phyloP scores from a whole-genome alignment of 2,329 filamentous ascomycete species.

The Mycocentrospora acerina region DNA sequence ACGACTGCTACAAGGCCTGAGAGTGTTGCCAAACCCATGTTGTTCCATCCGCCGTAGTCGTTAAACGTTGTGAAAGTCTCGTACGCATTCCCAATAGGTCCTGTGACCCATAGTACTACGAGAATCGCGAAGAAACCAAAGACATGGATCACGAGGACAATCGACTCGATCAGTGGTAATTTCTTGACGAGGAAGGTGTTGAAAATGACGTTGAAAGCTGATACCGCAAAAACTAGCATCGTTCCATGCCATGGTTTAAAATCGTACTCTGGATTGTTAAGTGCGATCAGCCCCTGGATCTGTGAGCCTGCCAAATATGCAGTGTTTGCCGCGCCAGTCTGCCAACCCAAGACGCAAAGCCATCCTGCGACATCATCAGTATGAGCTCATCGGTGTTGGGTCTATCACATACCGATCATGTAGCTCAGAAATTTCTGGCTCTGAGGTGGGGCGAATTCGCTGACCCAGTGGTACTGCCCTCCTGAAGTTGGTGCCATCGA shows the following conservation, averaged over 20 bases:
- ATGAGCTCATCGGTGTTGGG: no score
- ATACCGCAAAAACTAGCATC: conserved; percentile 38
- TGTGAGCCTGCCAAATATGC: conserved; percentile 22
- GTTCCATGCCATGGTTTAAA: conserved; percentile 50
- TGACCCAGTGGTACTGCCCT: conserved; percentile 20
- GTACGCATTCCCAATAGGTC: conserved; percentile 35
- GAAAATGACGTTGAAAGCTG: conserved; percentile 41
- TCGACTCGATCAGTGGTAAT: conserved; percentile 34
- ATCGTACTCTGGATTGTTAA: conserved; percentile 45
- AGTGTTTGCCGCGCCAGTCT: conserved; percentile 27
- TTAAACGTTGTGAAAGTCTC: conserved; percentile 50
- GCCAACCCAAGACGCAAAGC: conserved; percentile 43
- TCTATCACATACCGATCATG: no score
- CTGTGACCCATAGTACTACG: conserved; percentile 33
- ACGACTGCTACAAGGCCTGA: conserved; percentile 40
- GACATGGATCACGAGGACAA: conserved; percentile 49
- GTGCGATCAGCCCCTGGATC: conserved; percentile 38
- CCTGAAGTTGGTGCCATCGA: conserved; percentile 30
- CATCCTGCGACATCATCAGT: no score
- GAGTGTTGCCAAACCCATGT: conserved; percentile 44
- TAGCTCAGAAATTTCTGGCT: conserved; percentile 17
- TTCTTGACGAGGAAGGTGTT: conserved; percentile 42
- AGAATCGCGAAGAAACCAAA: conserved; percentile 53
- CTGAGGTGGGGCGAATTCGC: conserved; percentile 35
- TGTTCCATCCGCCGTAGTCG: conserved; percentile 47